These are phyloP conservation scores for Pythium volutum DNA, from an alignment of 352 stramenopile species.

Conservation along the genomic window DNA sequence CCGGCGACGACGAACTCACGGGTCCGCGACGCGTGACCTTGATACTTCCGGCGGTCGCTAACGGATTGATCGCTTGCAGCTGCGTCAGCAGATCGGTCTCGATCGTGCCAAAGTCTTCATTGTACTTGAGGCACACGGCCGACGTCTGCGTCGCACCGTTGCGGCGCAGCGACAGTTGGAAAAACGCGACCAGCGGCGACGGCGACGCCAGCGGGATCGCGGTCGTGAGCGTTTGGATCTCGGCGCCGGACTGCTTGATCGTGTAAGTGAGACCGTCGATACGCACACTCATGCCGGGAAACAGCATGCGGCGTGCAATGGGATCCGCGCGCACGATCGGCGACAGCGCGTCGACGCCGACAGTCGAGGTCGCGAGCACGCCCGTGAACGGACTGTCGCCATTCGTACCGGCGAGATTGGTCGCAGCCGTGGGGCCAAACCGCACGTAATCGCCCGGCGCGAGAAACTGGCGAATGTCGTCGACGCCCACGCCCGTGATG, in stretches of 20 bases:
- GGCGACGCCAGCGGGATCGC: constrained; percentile 33
- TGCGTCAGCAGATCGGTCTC: constrained; percentile 27
- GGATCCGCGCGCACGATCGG: constrained; percentile 38
- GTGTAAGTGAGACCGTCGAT: constrained; percentile 88
- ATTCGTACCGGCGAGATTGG: constrained; percentile 56
- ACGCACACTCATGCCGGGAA: constrained; percentile 79
- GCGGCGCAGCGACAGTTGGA: constrained; percentile 44
- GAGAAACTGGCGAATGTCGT: constrained; percentile 63
- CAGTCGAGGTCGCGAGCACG: constrained; percentile 41
- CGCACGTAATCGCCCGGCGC: constrained; percentile 62
- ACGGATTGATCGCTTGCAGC: constrained; percentile 27
- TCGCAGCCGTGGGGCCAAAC: constrained; percentile 39
- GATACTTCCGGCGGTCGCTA: constrained; percentile 32
- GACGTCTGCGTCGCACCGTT: constrained; percentile 31
- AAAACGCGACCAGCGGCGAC: constrained; percentile 27
- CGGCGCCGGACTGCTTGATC: constrained; percentile 84
- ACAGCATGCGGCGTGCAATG: constrained; percentile 53
- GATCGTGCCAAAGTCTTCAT: constrained; percentile 26
- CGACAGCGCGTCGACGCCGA: constrained; percentile 41
- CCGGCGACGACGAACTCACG: constrained; percentile 10
- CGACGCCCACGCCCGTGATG: constrained; percentile 39
- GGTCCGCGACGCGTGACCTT: constrained; percentile 53
- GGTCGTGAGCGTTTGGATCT: constrained; percentile 83
- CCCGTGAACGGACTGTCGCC: constrained; percentile 61
- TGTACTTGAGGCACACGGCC: constrained; percentile 37